Percentiles rank a stretch among this genome's conserved stretches.
These are phyloP conservation scores for Fusarium algeriense DNA, from an alignment of 2,329 filamentous ascomycete genomes.

Conservation along the genomic window DNA sequence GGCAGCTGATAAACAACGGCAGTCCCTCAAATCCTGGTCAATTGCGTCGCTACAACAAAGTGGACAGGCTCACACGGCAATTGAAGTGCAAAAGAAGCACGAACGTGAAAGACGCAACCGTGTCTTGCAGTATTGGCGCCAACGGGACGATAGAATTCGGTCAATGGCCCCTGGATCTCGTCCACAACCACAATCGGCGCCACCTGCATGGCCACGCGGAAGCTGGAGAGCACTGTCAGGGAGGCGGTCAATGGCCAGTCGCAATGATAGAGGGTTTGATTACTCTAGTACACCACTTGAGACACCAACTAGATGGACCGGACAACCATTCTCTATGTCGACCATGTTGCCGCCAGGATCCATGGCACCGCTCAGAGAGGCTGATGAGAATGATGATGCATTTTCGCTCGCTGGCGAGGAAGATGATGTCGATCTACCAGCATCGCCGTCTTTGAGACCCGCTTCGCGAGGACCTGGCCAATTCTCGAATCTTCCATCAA, in stretches of 20 bases:
- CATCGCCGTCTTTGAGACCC: conserved; percentile 40
- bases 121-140: conserved; percentile 51
- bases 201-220: conserved; percentile 37
- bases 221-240: conserved; percentile 46
- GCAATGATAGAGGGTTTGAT: conserved; percentile 39
- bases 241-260: conserved; percentile 42
- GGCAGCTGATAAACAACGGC: conserved; percentile 49
- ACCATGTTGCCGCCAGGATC: conserved; percentile 46
- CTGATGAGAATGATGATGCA: conserved; percentile 46
- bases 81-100: conserved; percentile 50
- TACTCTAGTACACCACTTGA: conserved; percentile 46
- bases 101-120: conserved; percentile 50
- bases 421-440: conserved; percentile 38
- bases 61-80: conserved; percentile 55
- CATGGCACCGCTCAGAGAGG: conserved; percentile 51
- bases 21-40: conserved; percentile 54
- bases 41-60: conserved; percentile 53
- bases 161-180: conserved; percentile 9
- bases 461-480: conserved; percentile 36
- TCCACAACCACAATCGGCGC: conserved; percentile 27
- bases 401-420: conserved; percentile 44
- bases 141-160: conserved; percentile 34
- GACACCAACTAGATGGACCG: conserved; percentile 63
- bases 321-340: conserved; percentile 54
- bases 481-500: conserved; percentile 52